A percentile compares a stretch with the other conserved stretches of the same genome.
Evolutionary conservation across 768 basidiomycete species (phyloP).

Genomic region (Dioszegia hungarica): DNA sequence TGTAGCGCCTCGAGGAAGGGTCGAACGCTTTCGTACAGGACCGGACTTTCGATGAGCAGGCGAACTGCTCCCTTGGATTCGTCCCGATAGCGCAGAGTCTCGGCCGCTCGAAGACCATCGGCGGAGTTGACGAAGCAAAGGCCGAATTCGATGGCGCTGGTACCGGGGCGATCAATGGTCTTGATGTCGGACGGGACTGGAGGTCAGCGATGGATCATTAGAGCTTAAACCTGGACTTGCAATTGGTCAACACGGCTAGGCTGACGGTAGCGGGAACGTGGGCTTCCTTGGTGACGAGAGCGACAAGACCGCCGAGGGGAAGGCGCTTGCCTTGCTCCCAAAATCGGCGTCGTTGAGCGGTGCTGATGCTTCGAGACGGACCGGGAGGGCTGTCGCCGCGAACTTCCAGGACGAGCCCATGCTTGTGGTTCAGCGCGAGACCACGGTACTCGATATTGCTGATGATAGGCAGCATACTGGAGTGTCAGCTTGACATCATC

Average conservation of each 20-base stretch:
- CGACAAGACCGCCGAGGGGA: constrained; percentile 61
- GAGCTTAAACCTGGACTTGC: too few relatives aligned
- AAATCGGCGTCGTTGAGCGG: constrained; percentile 53
- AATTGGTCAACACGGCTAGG: constrained; percentile 53
- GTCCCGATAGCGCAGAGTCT: constrained; percentile 28
- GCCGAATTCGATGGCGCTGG: constrained; percentile 51
- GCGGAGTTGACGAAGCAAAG: constrained; percentile 63
- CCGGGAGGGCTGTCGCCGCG: constrained; percentile 58
- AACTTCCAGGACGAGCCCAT: constrained; percentile 62
- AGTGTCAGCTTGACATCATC: neutral
- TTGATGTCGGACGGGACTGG: constrained; percentile 23
- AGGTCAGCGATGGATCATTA: too few relatives aligned
- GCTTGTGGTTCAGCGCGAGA: constrained; percentile 35
- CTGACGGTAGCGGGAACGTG: constrained; percentile 46
- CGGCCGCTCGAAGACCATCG: constrained; percentile 52
- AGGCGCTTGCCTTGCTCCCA: constrained; percentile 66
- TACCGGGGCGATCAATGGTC: neutral
- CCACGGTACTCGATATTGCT: constrained; percentile 2
- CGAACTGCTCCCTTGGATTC: neutral
- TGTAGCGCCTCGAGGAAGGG: constrained; percentile 65
- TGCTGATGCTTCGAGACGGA: constrained; percentile 52
- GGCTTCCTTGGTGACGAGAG: constrained; percentile 32
- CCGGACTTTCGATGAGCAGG: constrained; percentile 40
- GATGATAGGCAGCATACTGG: constrained; percentile 9
- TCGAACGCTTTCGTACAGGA: constrained; percentile 65